Evolutionary conservation across 2,329 filamentous ascomycete genomes (phyloP).

Genomic region (Phialophora verrucosa): DNA sequence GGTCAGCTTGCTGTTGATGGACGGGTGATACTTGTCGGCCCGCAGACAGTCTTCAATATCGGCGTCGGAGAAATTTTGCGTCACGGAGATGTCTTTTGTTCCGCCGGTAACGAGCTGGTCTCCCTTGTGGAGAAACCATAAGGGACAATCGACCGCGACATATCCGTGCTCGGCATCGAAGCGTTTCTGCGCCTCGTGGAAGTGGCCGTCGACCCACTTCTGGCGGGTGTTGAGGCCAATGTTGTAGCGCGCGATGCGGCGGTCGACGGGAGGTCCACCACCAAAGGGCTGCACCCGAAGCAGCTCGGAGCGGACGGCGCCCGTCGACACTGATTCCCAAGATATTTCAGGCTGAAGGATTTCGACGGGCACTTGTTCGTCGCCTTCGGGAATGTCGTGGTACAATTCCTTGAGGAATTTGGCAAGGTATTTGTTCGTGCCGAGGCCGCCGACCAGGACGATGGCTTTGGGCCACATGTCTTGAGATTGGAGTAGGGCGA

Average conservation of each 20-base stretch:
- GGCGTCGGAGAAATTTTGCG: not conserved
- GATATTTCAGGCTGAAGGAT: not conserved
- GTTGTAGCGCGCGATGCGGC: conserved; percentile 1
- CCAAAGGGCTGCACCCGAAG: not conserved
- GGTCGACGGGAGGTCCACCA: not conserved
- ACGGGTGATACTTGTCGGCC: not conserved
- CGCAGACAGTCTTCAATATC: not conserved
- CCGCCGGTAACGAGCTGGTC: not conserved
- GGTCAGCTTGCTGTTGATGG: not conserved
- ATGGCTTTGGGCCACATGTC: conserved; percentile 1
- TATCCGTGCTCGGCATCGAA: not conserved
- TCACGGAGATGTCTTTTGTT: not conserved
- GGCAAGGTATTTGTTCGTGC: not conserved
- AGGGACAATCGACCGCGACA: not conserved
- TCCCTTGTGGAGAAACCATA: not conserved
- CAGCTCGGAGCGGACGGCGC: not conserved
- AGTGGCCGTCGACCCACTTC: not conserved
- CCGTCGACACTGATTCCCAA: not conserved
- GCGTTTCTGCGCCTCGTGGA: not conserved
- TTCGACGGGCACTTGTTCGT: not conserved
- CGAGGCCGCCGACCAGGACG: not conserved
- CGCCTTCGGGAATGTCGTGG: not conserved
- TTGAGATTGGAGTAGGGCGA: not conserved
- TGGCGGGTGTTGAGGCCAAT: conserved; percentile 1
- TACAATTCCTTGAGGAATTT: not conserved